Evolutionary conservation across 495 filamentous ascomycete species (phyloP).

Genomic region (Penicillium flavigenum): DNA sequence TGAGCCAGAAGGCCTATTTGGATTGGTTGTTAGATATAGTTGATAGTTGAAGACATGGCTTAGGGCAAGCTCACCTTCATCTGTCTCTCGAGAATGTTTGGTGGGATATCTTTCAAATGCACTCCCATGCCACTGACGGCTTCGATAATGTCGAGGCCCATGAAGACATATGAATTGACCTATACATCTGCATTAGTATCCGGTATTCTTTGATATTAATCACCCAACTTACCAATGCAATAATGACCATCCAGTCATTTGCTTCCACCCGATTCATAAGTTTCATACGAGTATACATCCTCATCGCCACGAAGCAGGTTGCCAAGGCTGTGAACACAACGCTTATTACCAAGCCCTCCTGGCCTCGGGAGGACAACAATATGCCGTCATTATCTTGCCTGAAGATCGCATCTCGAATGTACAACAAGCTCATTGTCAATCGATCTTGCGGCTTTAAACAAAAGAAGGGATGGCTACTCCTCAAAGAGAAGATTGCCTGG

Average conservation of each 20-base stretch:
- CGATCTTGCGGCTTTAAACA: neutral
- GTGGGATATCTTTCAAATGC: constrained; percentile 39
- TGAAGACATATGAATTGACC: constrained; percentile 43
- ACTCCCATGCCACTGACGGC: constrained; percentile 44
- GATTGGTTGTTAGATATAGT: neutral
- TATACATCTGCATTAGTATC: constrained; percentile 8
- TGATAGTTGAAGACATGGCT: neutral
- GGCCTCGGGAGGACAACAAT: constrained; percentile 31
- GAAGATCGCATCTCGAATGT: constrained; percentile 18
- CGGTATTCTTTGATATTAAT: neutral
- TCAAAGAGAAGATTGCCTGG: neutral
- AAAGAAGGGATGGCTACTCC: neutral
- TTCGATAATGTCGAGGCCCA: constrained; percentile 43
- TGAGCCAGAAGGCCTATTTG: constrained; percentile 44
- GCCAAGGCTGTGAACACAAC: constrained; percentile 41
- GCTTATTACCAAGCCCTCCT: constrained; percentile 33
- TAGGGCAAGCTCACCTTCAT: constrained; percentile 36
- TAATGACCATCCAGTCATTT: constrained; percentile 47
- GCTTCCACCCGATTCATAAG: constrained; percentile 39
- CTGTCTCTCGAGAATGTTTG: constrained; percentile 33
- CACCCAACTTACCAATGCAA: constrained; percentile 35
- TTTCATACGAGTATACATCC: constrained; percentile 39
- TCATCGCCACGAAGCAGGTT: constrained; percentile 35
- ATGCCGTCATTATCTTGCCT: constrained; percentile 18
- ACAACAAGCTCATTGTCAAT: constrained; percentile 19